These are phyloP conservation scores for Penicillium griseofulvum DNA, from an alignment of 2,329 filamentous ascomycete genomes.

Conservation along the genomic window DNA sequence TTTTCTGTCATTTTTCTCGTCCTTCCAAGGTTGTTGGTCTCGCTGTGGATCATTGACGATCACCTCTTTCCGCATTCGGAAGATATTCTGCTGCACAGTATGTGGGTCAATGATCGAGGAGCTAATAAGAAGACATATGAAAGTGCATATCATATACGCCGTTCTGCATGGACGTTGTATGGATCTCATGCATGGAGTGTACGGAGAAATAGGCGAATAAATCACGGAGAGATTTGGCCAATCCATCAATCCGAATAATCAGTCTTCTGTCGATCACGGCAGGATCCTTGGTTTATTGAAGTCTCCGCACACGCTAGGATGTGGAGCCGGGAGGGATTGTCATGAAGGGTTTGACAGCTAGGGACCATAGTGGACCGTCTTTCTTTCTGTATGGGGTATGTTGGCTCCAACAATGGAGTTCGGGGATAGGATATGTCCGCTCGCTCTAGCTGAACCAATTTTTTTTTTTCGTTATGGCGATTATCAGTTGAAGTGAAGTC, in stretches of 20 bases:
- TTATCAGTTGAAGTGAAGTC: background rate
- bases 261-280: background rate
- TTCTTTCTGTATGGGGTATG: background rate
- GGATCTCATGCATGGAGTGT: background rate
- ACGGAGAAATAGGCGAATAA: background rate
- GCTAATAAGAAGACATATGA: background rate
- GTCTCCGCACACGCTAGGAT: background rate
- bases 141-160: background rate
- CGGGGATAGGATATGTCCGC: background rate
- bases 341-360: conserved; percentile 3
- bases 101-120: background rate
- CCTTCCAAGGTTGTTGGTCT: background rate
- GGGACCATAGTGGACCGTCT: background rate
- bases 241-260: background rate
- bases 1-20: background rate
- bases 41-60: conserved; percentile 2
- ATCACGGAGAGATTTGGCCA: background rate
- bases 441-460: background rate
- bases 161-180: background rate
- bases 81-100: background rate
- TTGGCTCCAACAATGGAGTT: background rate
- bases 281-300: background rate
- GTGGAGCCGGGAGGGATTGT: background rate
- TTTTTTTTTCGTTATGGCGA: background rate
- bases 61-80: background rate